These are phyloP conservation scores for Aspergillus transmontanensis DNA, from an alignment of 2,329 filamentous ascomycete genomes.

Conservation along the genomic window DNA sequence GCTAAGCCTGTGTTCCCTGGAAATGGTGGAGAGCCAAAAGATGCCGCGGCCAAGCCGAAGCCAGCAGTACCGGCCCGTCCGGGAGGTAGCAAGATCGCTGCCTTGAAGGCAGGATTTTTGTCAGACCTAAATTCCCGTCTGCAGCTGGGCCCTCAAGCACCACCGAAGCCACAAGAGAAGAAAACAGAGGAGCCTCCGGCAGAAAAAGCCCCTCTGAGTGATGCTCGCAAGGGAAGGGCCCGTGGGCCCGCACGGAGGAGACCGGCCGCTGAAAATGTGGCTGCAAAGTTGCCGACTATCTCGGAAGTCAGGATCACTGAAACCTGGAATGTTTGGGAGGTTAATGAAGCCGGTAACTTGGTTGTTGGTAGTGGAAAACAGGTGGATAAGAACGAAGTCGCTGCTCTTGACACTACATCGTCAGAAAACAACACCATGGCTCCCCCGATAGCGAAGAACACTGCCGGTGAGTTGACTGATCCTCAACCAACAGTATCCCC, in stretches of 20 bases:
- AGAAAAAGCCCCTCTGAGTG: conserved; percentile 77
- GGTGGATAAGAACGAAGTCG: conserved; percentile 15
- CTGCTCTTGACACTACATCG: conserved; percentile 16
- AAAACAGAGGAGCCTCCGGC: conserved; percentile 62
- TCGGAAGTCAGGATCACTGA: conserved; percentile 43
- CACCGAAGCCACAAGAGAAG: conserved; percentile 70
- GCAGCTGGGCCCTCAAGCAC: conserved; percentile 76
- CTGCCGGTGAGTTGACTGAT: conserved; percentile 37
- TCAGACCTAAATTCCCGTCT: conserved; percentile 89
- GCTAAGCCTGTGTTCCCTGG: conserved; percentile 51
- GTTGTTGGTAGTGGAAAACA: conserved; percentile 29
- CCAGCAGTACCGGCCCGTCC: conserved; percentile 80
- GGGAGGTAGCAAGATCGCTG: conserved; percentile 82
- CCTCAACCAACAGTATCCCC: conserved; percentile 21
- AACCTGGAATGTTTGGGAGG: conserved; percentile 45
- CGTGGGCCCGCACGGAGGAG: conserved; percentile 81
- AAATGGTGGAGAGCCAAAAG: conserved; percentile 34
- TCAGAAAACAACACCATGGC: conserved; percentile 26
- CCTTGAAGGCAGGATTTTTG: conserved; percentile 88
- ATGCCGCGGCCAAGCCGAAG: conserved; percentile 65
- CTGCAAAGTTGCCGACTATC: conserved; percentile 34
- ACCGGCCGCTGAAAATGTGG: conserved; percentile 62
- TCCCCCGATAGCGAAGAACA: conserved; percentile 36
- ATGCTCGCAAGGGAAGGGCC: conserved; percentile 88
- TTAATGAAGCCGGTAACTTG: conserved; percentile 37